These are phyloP conservation scores for Lactarius hengduanensis DNA, from an alignment of 768 basidiomycete species.

Conservation along the genomic window DNA sequence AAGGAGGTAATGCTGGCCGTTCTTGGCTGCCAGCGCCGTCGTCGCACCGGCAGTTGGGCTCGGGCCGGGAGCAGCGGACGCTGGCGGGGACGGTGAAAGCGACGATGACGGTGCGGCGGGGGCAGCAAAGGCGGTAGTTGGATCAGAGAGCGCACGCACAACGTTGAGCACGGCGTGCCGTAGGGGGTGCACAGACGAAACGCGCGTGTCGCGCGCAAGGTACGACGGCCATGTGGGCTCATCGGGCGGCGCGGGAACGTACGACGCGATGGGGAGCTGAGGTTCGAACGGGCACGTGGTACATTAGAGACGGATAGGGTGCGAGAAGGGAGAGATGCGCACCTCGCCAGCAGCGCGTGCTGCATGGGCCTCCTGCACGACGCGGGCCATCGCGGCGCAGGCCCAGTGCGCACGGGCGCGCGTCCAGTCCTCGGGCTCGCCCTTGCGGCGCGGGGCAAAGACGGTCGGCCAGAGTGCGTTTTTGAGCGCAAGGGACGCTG, in stretches of 20 bases:
- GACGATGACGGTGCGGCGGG: constrained; percentile 9
- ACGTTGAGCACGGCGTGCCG: constrained; percentile 82
- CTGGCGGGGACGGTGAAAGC: constrained; percentile 25
- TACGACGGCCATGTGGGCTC: constrained; percentile 41
- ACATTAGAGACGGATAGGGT: not conserved
- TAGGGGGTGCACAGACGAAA: constrained; percentile 68
- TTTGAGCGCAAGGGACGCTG: constrained; percentile 62
- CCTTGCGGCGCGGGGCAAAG: constrained; percentile 66
- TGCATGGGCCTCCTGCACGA: constrained; percentile 49
- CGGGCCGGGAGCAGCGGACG: constrained; percentile 16
- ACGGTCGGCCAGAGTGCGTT: constrained; percentile 83
- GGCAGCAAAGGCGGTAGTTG: constrained; percentile 26
- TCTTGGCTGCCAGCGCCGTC: constrained; percentile 33
- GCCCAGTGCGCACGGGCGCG: constrained; percentile 72
- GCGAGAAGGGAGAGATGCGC: constrained; percentile 22
- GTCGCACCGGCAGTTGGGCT: constrained; percentile 15
- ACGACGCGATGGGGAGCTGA: constrained; percentile 74
- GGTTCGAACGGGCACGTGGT: not conserved
- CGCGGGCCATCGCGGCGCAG: constrained; percentile 56
- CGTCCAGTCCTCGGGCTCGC: constrained; percentile 67
- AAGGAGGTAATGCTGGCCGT: constrained; percentile 84
- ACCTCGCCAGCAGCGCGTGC: constrained; percentile 61
- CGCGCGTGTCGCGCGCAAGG: constrained; percentile 68
- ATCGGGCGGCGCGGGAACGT: constrained; percentile 58
- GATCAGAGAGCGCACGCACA: constrained; percentile 63